Evolutionary conservation across 192 early-diverging fungal genomes (phyloP).

Genomic region (Podila horticola): DNA sequence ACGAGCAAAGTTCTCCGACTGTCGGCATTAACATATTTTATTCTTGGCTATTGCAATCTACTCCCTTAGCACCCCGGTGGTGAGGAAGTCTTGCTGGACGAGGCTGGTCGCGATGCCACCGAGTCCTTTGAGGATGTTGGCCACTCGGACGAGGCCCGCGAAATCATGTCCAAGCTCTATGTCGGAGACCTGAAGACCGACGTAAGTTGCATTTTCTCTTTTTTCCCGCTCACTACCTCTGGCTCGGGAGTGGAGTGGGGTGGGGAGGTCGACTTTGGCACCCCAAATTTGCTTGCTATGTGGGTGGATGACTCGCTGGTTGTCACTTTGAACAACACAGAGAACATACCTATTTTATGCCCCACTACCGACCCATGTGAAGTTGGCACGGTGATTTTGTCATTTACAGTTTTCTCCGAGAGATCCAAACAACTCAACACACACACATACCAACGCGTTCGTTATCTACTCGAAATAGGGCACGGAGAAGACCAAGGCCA

Average conservation of each 20-base stretch:
- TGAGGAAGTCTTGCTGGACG: slow-evolving; percentile 88
- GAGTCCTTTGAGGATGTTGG: slow-evolving; percentile 97
- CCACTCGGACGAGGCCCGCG: slow-evolving; percentile 93
- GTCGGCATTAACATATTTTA: neutral
- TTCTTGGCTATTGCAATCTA: neutral
- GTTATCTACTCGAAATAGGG: slow-evolving; percentile 10
- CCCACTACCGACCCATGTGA: neutral
- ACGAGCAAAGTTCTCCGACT: no score
- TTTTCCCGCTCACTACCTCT: neutral
- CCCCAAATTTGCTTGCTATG: neutral
- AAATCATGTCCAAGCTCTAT: slow-evolving; percentile 78
- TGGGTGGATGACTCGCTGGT: neutral
- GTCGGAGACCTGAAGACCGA: slow-evolving; percentile 75
- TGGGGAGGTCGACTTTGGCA: no score
- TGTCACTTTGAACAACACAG: neutral
- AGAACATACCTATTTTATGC: neutral
- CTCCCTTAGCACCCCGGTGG: slow-evolving; percentile 87
- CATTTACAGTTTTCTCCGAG: neutral
- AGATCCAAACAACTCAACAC: neutral
- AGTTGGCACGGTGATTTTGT: neutral
- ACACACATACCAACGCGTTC: neutral
- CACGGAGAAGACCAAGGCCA: slow-evolving; percentile 18
- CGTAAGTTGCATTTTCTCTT: slow-evolving; percentile 50
- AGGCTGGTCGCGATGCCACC: slow-evolving; percentile 87
- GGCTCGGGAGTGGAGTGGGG: no score